Base-by-base conservation (phyloP, 2,329 filamentous ascomycete genomes). In the Pezicula rhizophila region DNA sequence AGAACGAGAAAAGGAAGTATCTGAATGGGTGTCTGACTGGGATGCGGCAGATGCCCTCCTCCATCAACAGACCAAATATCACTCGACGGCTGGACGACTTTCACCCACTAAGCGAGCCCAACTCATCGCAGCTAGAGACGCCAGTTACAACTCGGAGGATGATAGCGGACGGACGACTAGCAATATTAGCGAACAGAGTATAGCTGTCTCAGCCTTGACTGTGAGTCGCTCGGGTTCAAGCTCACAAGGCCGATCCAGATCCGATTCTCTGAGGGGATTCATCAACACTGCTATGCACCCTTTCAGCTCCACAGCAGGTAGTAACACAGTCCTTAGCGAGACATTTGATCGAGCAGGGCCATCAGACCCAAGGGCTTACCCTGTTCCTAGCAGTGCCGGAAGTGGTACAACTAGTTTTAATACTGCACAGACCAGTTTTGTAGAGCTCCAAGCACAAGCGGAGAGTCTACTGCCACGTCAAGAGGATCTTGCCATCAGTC, bases 21-120 rank as follows among this genome's bases (percentile, higher is more conserved):
- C 63, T 33, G 58, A 64, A 58, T 67, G 65, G 65, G 60, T 66
- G n/a, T 52, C 58, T 7, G 65, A 67, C 46, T 67, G 65, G 64
- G 64, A 62, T 2, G 61, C 60, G 7, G 64, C 64, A 14, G 63
- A 65, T 52, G 57, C 59, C 6, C 50, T 64, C 3, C 50, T 66
- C 23, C 57, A 56, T 17, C 53, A 60, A 5, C 62, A 64, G 50
- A 51, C 54, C 10, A 52, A 51, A n/a, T 52, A 51, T 12, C 58
- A 63, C 34, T 64, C 64, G 7, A 50, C 49, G 14, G 48, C 56
- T 10, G 63, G 63, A 6, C 55, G 62, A 17, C 44, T 58, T 14
- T 66, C 62, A n/a, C 64, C 64, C 4, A 60, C 56, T 3, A 57
- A 61, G 25, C 51, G 60, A 18, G 61, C 60, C 11, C 60, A 62